Evolutionary conservation across 192 early-diverging fungal species (phyloP), one percentile per base, ranked within the genome.

Genomic region (Coemansia sp.): DNA sequence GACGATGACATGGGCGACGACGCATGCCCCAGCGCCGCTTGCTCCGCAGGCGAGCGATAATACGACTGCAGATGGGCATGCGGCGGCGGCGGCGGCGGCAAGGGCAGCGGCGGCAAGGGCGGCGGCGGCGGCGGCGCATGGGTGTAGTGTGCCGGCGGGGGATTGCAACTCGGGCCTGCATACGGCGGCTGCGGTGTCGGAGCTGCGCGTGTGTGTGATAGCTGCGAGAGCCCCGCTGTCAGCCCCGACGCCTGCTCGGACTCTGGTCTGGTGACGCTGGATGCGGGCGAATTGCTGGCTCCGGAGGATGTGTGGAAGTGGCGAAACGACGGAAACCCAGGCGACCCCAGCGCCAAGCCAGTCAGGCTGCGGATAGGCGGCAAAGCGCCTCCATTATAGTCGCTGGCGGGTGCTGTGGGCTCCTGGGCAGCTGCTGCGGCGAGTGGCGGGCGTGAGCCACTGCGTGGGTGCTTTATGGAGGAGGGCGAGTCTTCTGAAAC

Each of bases 311-410:
- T 56, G 53, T 56, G 53, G 9, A 34, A 56, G 6, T 56, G 59
- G 42, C 67, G 58, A 11, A 48, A 21, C 38, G 50, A 35, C 38
- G 63, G 63, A 21, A 51, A 23, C 20, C 33, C 37, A 3, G 51
- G 38, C 11, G 63, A 35, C 36, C 51, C 36, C 51, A 65, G 21
- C 10, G 36, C 24, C 9, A 62, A 20, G 2, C 46, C 65, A 18
- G 63, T 50, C 8, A 78, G 63, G 20, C 76, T 78, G 36, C 76
- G 78, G 51, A 81, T 81, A 5, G 78, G 66, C 21, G 78, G 78
- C 33, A 81, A 37, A 16, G 62, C 53, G 9, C 53, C 16, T 9
- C 53, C 53, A 35, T 9, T 58, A 20, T 31, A 31, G 11, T 31
- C 56, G n/a, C 31, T 31, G 9, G 5, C 14, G 11, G 48, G 10